phyloP scores from a whole-genome alignment of 345 rosid species.

The Gossypium longicalyx region DNA sequence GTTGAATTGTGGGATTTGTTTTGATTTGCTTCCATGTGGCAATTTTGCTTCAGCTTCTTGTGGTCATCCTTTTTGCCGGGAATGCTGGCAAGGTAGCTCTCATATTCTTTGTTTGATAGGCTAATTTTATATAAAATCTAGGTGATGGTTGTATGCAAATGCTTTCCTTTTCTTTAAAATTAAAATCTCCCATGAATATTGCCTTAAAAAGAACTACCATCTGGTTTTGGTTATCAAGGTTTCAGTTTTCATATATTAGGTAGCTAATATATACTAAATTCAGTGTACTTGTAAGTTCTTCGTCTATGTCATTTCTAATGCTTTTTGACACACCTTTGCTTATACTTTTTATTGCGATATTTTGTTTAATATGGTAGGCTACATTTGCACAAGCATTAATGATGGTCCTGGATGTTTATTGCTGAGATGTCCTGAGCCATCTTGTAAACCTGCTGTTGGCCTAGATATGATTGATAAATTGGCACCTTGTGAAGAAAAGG shows the following conservation, averaged over 20 bases:
- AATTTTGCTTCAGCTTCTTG: slow-evolving; percentile 64
- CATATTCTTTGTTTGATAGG: slow-evolving; percentile 8
- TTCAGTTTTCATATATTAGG: neutral
- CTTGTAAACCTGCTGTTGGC: slow-evolving; percentile 74
- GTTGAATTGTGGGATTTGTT: slow-evolving; percentile 89
- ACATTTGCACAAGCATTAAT: slow-evolving; percentile 60
- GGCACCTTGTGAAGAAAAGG: slow-evolving; percentile 60
- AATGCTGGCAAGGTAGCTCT: slow-evolving; percentile 84
- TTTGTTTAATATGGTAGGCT: slow-evolving; percentile 46
- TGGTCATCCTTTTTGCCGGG: slow-evolving; percentile 88
- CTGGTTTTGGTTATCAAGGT: neutral
- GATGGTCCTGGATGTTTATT: slow-evolving; percentile 95
- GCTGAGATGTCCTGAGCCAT: slow-evolving; percentile 85
- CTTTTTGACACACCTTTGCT: neutral
- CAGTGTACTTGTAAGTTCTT: neutral
- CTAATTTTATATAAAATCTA: neutral
- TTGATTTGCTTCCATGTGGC: slow-evolving; percentile 50
- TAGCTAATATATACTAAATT: neutral
- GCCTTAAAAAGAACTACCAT: neutral
- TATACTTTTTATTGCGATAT: neutral
- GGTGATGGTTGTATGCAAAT: neutral
- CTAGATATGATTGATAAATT: slow-evolving; percentile 65
- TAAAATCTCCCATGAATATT: neutral
- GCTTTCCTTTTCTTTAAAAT: neutral
- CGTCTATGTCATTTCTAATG: neutral